Conservation (phyloP, 2,329 filamentous ascomycete genomes). For the Colletotrichum paranaense region DNA sequence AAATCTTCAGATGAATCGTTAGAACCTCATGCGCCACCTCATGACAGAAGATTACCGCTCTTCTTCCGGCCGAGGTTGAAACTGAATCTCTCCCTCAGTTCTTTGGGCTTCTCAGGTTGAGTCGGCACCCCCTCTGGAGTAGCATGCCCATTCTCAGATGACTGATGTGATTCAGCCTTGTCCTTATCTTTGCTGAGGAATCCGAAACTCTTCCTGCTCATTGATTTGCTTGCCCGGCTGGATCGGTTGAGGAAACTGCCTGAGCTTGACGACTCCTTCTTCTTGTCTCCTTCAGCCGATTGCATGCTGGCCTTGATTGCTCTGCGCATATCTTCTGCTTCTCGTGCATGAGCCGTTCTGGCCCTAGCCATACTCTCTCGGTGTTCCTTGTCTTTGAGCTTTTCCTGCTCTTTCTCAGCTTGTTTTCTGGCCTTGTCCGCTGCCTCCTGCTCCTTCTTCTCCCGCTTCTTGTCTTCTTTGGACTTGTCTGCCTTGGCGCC, state of each 20-base stretch:
- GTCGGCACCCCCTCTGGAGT: constrained; percentile 41
- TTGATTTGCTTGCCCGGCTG: constrained; percentile 79
- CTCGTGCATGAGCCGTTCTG: constrained; percentile 58
- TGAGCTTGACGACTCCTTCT: constrained; percentile 53
- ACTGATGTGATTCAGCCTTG: constrained; percentile 40
- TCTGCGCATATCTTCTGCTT: constrained; percentile 71
- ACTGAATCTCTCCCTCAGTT: constrained; percentile 73
- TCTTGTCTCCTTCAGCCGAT: constrained; percentile 62
- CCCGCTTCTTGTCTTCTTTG: constrained; percentile 72
- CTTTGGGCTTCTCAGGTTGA: constrained; percentile 58
- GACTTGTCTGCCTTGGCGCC: constrained; percentile 47
- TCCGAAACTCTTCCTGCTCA: constrained; percentile 80
- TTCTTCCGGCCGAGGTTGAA: constrained; percentile 78
- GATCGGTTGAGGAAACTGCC: constrained; percentile 72
- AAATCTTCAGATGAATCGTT: constrained; percentile 1
- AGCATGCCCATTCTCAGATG: constrained; percentile 45
- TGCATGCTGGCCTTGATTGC: constrained; percentile 76
- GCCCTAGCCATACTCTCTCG: constrained; percentile 49
- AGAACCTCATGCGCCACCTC: not conserved
- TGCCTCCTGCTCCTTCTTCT: constrained; percentile 75
- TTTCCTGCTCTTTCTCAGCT: constrained; percentile 58
- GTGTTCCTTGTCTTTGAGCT: constrained; percentile 55
- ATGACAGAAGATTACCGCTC: constrained; percentile 60
- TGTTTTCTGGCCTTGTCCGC: constrained; percentile 60
- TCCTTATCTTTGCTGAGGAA: constrained; percentile 69